Conservation (phyloP, 192 early-diverging fungal species). For the Coemansia sp. region DNA sequence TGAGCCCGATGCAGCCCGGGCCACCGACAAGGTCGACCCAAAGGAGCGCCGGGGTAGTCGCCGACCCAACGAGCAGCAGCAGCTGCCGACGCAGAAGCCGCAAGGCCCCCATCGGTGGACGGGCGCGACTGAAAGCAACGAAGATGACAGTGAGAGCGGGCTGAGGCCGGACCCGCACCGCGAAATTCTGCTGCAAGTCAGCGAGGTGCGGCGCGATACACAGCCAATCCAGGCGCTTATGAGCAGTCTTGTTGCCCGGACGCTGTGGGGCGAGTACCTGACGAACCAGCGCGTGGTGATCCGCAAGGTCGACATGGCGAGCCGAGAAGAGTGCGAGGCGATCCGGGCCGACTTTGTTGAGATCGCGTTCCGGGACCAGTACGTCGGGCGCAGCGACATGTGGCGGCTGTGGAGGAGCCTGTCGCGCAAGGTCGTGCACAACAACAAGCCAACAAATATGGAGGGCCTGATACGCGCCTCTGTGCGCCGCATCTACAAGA, state of each 20-base stretch:
- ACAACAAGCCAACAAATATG: constrained; percentile 66
- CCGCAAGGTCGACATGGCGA: constrained; percentile 57
- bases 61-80: neutral
- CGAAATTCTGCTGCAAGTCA: constrained; percentile 38
- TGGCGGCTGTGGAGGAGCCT: constrained; percentile 76
- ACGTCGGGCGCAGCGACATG: constrained; percentile 90
- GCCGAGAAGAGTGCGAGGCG: constrained; percentile 27
- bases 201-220: constrained; percentile 37
- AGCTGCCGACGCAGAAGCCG: neutral
- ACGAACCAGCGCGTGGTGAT: constrained; percentile 30
- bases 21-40: neutral
- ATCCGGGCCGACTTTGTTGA: constrained; percentile 79
- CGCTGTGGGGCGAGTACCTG: constrained; percentile 39
- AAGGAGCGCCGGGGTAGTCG: neutral
- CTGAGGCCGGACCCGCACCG: constrained; percentile 17
- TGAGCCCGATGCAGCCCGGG: neutral
- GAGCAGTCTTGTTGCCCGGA: constrained; percentile 17
- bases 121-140: constrained; percentile 1
- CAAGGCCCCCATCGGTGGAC: constrained; percentile 2
- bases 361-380: constrained; percentile 83
- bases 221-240: constrained; percentile 35
- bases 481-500: constrained; percentile 75
- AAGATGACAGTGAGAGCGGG: neutral
- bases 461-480: constrained; percentile 67
- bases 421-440: constrained; percentile 64